These are phyloP conservation scores for Microbotryum silenes-acaulis DNA, from an alignment of 1,284 basidiomycete species.

Conservation along the genomic window DNA sequence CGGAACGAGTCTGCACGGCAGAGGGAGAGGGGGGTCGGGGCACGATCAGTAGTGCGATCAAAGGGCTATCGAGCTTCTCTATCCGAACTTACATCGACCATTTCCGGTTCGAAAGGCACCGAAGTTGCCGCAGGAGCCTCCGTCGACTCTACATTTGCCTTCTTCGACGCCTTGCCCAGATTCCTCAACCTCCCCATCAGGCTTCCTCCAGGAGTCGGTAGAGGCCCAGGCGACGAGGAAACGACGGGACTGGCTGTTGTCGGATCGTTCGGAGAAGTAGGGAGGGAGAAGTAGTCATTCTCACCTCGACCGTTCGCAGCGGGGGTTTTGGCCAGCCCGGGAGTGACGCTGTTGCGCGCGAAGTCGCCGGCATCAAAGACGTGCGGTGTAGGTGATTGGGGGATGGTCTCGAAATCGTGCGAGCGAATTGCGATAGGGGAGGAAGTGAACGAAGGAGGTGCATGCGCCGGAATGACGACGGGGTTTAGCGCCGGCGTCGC, in stretches of 20 bases:
- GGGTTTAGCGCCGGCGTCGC: constrained; percentile 60
- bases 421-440: constrained; percentile 11
- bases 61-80: too few relatives aligned
- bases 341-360: not conserved
- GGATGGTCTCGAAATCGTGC: constrained; percentile 20
- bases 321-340: constrained; percentile 15
- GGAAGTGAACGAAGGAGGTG: not conserved
- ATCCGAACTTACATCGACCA: too few relatives aligned
- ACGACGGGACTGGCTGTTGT: not conserved
- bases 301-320: constrained; percentile 16
- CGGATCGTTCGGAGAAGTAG: constrained; percentile 1
- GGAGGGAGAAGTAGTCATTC: constrained; percentile 30
- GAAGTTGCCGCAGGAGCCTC: constrained; percentile 14
- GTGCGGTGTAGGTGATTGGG: constrained; percentile 14
- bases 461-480: constrained; percentile 42
- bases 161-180: constrained; percentile 28
- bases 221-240: not conserved
- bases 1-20: constrained; percentile 3
- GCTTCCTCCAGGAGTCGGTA: constrained; percentile 8
- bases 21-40: not conserved
- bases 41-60: too few relatives aligned
- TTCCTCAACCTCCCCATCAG: constrained; percentile 27
- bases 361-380: not conserved
- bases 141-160: constrained; percentile 3
- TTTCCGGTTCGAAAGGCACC: not conserved